Base-by-base conservation (phyloP, 768 basidiomycete species). In the Mycena leptocephala region DNA sequence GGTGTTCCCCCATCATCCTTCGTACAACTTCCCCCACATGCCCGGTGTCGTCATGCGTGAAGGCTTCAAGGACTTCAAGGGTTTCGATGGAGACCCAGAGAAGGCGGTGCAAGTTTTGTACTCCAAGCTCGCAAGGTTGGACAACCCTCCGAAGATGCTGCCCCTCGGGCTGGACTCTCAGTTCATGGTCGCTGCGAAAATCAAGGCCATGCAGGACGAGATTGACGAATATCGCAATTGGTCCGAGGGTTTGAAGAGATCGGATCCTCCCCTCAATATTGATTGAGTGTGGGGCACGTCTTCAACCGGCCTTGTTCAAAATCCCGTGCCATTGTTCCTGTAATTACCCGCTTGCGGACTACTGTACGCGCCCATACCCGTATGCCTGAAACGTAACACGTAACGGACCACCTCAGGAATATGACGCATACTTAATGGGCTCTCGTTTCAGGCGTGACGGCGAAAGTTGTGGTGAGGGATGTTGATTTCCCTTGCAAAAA, bases 41-140 rank as follows among this genome's bases (percentile, higher is more conserved):
- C 65, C 32, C 65, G 55, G 32, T n/a, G 65, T 67, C 33, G 30
- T 35, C 32, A n/a, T 9, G 1, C 65, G 48, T 22, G 48, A 4
- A n/a, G 39, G n/a, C 48, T 67, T 67, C 33, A 67, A 53, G 16
- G 48, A 67, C 51, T 67, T 67, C 48, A 32, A 67, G 14, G 48
- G 48, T 8, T 67, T 37, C 24, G 65, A 67, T 14, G 65, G 65
- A 2, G 65, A 67, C 65, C 48, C 32, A 18, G 65, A 53, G 32
- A 67, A 67, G 51, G 46, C 35, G 10, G 65, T 67, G 4, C 65
- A 55, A 11, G 24, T 67, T 2, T n/a, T 53, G 22, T 67, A 67
- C 33, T 53, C 55, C 51, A 53, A 37, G n/a, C 65, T 67, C 16
- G 65, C 65, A 4, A 1, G 16, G 33, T 1, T 24, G 13, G 33